A percentile compares a stretch with the other conserved stretches of the same genome.
Conservation (phyloP, 2,329 filamentous ascomycete genomes). For the Falciphora oryzae region DNA sequence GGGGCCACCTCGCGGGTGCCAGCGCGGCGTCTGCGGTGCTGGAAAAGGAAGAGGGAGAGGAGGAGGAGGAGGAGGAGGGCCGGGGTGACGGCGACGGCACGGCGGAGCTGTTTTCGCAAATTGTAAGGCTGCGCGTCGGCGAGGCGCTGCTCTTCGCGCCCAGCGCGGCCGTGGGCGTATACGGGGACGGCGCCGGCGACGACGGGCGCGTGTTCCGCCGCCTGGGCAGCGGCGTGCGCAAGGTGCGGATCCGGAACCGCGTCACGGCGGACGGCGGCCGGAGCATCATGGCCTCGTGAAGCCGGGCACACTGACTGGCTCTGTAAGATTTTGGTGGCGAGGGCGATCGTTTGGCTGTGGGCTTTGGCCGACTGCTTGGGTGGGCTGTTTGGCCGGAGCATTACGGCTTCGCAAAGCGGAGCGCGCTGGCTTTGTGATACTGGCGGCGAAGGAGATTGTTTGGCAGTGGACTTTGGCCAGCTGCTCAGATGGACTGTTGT, state of each 20-base stretch:
- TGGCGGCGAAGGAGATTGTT: too few relatives aligned
- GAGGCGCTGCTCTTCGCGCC: slow-evolving; percentile 43
- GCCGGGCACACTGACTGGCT: too few relatives aligned
- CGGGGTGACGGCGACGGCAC: slow-evolving; percentile 7
- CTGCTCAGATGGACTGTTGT: too few relatives aligned
- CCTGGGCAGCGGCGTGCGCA: slow-evolving; percentile 33
- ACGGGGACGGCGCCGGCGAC: slow-evolving; percentile 11
- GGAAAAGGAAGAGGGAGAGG: too few relatives aligned
- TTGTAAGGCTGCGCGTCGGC: slow-evolving; percentile 36
- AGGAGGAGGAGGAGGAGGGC: slow-evolving; percentile 4
- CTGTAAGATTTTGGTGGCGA: too few relatives aligned
- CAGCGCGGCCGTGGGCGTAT: slow-evolving; percentile 32
- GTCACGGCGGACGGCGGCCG: slow-evolving; percentile 39
- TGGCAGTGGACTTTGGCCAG: too few relatives aligned
- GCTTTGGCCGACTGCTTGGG: too few relatives aligned
- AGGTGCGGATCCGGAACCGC: slow-evolving; percentile 34
- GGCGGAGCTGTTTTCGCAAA: slow-evolving; percentile 33
- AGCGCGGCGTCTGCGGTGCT: slow-evolving; percentile 17
- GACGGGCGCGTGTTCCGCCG: slow-evolving; percentile 16
- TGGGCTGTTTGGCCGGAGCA: too few relatives aligned
- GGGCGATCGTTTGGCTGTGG: too few relatives aligned
- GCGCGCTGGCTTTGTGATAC: too few relatives aligned
- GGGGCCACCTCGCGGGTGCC: slow-evolving; percentile 25
- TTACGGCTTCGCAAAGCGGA: too few relatives aligned
- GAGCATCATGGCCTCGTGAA: slow-evolving; percentile 36